phyloP scores from a whole-genome alignment of 1,139 yeast species.

The Spathaspora sp. region DNA sequence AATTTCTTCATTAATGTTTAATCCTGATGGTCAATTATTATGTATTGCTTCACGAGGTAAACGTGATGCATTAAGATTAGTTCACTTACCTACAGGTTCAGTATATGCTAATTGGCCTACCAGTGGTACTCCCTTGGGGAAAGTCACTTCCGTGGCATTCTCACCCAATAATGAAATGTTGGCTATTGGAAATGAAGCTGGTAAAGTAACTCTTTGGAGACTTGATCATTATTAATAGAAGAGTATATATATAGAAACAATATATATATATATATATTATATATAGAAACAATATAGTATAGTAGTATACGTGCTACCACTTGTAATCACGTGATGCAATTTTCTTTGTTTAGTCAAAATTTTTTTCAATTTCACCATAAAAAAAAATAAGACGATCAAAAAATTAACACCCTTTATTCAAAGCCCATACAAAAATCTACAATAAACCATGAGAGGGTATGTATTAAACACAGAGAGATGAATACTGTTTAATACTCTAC shows the following conservation, averaged over 20 bases:
- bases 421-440: no score
- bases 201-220: constrained; percentile 88
- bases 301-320: no score
- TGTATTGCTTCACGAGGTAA: constrained; percentile 84
- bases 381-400: no score
- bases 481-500: no score
- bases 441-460: no score
- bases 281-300: no score
- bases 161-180: constrained; percentile 82
- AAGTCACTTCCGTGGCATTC: constrained; percentile 80
- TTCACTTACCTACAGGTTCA: constrained; percentile 84
- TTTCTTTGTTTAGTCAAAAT: no score
- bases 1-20: constrained; percentile 70
- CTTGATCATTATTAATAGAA: constrained; percentile 63
- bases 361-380: no score
- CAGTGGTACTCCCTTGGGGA: constrained; percentile 91
- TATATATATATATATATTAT: no score
- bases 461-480: no score
- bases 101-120: constrained; percentile 98
- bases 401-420: no score
- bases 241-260: neutral
- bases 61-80: constrained; percentile 82
- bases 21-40: constrained; percentile 86
- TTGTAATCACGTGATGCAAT: no score
- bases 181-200: constrained; percentile 88